Base-by-base conservation (phyloP, 257 asterid genomes). In the Coffea eugenioides region DNA sequence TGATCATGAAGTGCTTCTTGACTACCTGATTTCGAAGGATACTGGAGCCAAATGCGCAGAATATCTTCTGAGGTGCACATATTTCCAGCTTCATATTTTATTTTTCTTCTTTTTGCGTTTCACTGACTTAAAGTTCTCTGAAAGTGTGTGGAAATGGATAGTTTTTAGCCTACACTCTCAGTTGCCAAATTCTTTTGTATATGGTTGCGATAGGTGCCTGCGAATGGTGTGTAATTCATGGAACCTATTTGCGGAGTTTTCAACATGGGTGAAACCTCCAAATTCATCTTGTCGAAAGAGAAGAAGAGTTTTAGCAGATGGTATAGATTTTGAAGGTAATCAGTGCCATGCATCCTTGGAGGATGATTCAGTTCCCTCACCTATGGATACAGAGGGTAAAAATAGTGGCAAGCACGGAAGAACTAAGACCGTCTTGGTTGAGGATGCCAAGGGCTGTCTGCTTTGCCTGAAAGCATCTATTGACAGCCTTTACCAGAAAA, bases 1-100 rank as follows among this genome's bases (percentile, higher is more conserved):
- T 88, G 99, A 95, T 87, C 99, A 95, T 82, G 96, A 93, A 86
- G 97, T 95, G 76, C 97, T 95, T 85, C 94, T 95, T 34, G 99
- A 95, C 85, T 93, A 92, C 87, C 99, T 95, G 68, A 95, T 95
- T 87, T 92, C 98, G 25, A 94, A 90, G 82, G 98, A 95, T 85
- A 78, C 91, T 54, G 98, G 99, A 72, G 91, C 94, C 70, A 85
- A 72, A 79, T 90, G 93, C 79, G 98, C 97, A 71, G 97, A 93
- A 84, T 95, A 92, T 91, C 90, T 93, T 59, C 79, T 95, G 90
- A 90, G 97, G 99, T 93, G 68, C 67, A 86, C 71, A 12, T 56
- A 65, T 15, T 71, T 59, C 75, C 79, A 39, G 48, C 25, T 48
- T 27, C 61, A 43, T 48, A 49, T 66, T 62, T 67, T 72, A 59